phyloP scores from a whole-genome alignment of 345 rosid genomes.

The Brassica carinata region DNA sequence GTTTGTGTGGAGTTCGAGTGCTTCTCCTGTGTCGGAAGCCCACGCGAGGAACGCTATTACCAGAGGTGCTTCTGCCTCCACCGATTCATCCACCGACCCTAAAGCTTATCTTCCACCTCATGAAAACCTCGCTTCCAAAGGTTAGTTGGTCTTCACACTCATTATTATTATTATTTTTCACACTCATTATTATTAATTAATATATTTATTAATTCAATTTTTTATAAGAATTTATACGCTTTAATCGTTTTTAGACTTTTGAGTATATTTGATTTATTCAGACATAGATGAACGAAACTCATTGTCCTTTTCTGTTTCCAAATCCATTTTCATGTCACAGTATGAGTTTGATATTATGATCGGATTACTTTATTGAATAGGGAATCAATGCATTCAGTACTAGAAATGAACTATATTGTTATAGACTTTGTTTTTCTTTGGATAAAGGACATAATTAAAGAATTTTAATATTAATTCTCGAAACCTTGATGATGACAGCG shows the following conservation, averaged over 20 bases:
- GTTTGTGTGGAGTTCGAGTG: constrained; percentile 88
- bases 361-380: not conserved
- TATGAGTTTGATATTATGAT: not conserved
- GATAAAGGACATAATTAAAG: not conserved
- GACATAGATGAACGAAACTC: not conserved
- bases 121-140: constrained; percentile 57
- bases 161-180: not conserved
- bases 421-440: not conserved
- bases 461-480: not conserved
- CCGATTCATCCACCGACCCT: constrained; percentile 44
- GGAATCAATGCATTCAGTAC: not conserved
- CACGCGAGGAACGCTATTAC: constrained; percentile 57
- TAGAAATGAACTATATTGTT: not conserved
- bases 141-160: constrained; percentile 17
- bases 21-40: constrained; percentile 77
- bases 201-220: not conserved
- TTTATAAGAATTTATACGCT: not conserved
- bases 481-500: constrained; percentile 43
- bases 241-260: not conserved
- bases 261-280: not conserved
- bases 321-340: not conserved
- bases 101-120: constrained; percentile 41
- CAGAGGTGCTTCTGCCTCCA: constrained; percentile 51
- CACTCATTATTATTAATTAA: not conserved
- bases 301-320: not conserved